phyloP scores from a whole-genome alignment of 2,329 filamentous ascomycete species.

The Aspergillus tubingensis region DNA sequence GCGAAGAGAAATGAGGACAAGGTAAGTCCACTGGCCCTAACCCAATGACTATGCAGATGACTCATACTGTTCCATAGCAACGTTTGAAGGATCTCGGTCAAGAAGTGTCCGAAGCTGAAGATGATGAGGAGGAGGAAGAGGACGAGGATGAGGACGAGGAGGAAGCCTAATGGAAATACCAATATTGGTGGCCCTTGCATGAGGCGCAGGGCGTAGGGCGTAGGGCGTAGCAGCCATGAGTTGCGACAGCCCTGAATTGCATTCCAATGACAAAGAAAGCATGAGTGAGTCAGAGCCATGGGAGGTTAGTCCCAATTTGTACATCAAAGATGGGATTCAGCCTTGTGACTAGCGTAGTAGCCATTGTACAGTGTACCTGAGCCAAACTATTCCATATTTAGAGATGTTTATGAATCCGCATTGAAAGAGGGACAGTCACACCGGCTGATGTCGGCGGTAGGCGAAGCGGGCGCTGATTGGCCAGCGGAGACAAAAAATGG shows the following conservation, averaged over 20 bases:
- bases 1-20: conserved; percentile 76
- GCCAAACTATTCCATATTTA: too few relatives aligned
- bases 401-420: too few relatives aligned
- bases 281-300: too few relatives aligned
- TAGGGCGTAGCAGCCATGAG: not conserved
- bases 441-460: not conserved
- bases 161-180: conserved; percentile 10
- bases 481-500: conserved; percentile 13
- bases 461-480: conserved; percentile 5
- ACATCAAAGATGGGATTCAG: too few relatives aligned
- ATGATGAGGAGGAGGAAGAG: conserved; percentile 60
- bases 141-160: conserved; percentile 48
- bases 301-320: too few relatives aligned
- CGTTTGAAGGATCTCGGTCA: conserved; percentile 68
- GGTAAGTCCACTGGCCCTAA: conserved; percentile 49
- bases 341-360: not conserved
- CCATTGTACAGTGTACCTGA: too few relatives aligned
- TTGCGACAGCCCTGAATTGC: not conserved
- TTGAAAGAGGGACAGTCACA: too few relatives aligned
- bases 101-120: conserved; percentile 74
- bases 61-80: conserved; percentile 37
- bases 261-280: too few relatives aligned
- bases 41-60: not conserved
- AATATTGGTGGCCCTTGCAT: not conserved
- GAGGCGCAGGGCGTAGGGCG: too few relatives aligned